phyloP scores from a whole-genome alignment of 441 rosid species.

The Eutrema salsugineum region DNA sequence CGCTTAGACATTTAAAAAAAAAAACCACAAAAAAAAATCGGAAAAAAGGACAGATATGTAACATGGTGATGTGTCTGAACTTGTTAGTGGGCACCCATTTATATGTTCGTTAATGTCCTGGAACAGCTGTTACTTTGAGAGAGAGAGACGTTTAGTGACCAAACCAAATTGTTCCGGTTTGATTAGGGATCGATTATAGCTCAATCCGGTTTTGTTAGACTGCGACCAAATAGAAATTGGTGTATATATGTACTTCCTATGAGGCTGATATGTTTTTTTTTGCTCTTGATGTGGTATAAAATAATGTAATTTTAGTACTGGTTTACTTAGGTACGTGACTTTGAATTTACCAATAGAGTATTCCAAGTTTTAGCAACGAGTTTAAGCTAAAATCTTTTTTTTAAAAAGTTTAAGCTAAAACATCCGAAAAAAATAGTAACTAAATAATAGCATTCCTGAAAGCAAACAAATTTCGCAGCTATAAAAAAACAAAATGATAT shows the following conservation, averaged over 20 bases:
- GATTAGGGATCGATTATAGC: background rate
- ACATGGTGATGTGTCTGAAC: slow-evolving; percentile 10
- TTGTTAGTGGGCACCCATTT: slow-evolving; percentile 28
- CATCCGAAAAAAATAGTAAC: background rate
- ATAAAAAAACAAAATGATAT: no score
- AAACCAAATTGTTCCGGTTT: background rate
- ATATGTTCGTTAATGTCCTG: slow-evolving; percentile 11
- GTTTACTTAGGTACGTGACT: background rate
- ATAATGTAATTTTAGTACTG: no score
- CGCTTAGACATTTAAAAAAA: background rate
- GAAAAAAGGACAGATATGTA: background rate
- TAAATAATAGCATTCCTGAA: background rate
- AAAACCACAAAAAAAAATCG: background rate
- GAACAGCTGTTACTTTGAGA: slow-evolving; percentile 14
- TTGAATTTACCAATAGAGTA: background rate
- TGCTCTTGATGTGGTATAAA: background rate
- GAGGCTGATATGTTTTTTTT: background rate
- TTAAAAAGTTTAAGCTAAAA: background rate
- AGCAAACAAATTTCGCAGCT: background rate
- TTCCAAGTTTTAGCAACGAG: background rate
- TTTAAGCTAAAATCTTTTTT: background rate
- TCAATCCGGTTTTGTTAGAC: background rate
- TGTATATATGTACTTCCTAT: background rate
- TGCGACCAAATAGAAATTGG: background rate
- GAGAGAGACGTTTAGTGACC: background rate